Evolutionary conservation across 768 basidiomycete genomes (phyloP).

Genomic region (Pleurotus tuber-regium): DNA sequence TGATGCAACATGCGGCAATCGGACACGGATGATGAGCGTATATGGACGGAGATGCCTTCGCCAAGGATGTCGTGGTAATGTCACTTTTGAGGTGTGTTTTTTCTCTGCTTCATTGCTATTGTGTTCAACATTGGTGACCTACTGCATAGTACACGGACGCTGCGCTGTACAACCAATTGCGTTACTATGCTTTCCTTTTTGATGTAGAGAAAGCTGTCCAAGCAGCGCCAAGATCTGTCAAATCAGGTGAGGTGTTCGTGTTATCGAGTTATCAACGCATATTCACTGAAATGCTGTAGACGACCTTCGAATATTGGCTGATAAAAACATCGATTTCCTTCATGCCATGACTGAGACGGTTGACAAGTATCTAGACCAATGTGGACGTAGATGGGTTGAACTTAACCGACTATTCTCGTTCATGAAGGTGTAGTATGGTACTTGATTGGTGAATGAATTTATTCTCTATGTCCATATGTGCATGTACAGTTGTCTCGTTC

Average conservation of each 20-base stretch:
- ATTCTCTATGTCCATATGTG: too few species aligned
- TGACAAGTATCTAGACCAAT: constrained; percentile 80
- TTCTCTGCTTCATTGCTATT: not conserved
- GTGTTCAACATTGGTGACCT: not conserved
- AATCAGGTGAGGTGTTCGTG: not conserved
- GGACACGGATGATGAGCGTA: constrained; percentile 93
- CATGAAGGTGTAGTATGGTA: constrained; percentile 74
- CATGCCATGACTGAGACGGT: constrained; percentile 53
- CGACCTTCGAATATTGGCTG: constrained; percentile 47
- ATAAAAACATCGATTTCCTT: constrained; percentile 51
- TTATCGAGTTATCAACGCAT: not conserved
- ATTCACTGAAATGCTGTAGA: constrained; percentile 36
- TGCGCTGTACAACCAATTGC: constrained; percentile 85
- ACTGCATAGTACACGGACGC: constrained; percentile 73
- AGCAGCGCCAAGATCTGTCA: constrained; percentile 14
- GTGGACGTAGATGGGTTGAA: constrained; percentile 89
- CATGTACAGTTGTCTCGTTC: too few species aligned
- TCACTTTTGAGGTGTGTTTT: constrained; percentile 68
- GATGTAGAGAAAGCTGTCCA: constrained; percentile 62
- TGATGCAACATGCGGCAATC: constrained; percentile 77
- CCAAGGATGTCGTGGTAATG: constrained; percentile 63
- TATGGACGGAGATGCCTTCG: constrained; percentile 83
- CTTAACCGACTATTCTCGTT: constrained; percentile 77
- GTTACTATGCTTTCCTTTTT: constrained; percentile 81
- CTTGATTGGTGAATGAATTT: too few species aligned